Evolutionary conservation across 2,329 filamentous ascomycete genomes (phyloP).

Genomic region (Metarhizium robertsii): DNA sequence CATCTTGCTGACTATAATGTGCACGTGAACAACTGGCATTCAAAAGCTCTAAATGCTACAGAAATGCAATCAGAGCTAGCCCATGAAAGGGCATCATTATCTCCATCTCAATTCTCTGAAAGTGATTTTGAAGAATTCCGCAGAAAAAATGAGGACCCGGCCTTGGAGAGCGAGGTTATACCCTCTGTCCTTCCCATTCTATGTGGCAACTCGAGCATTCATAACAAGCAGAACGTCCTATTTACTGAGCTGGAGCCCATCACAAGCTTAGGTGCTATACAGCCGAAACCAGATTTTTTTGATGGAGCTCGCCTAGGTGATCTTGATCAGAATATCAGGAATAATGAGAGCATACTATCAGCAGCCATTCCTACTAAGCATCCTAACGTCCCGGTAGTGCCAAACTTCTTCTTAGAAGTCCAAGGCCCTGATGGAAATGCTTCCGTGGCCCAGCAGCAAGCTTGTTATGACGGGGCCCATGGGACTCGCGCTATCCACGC

Average conservation of each 20-base stretch:
- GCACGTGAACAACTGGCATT: background rate
- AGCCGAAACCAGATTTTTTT: conserved; percentile 11
- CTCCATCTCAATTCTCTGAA: conserved; percentile 23
- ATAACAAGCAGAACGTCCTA: conserved; percentile 1
- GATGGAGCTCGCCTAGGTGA: background rate
- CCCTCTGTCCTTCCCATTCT: background rate
- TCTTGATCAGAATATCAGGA: conserved; percentile 7
- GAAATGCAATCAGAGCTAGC: background rate
- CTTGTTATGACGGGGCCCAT: conserved; percentile 23
- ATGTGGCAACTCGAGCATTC: conserved; percentile 15
- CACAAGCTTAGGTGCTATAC: conserved; percentile 19
- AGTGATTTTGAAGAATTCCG: conserved; percentile 19
- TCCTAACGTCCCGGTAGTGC: conserved; percentile 19
- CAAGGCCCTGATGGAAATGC: conserved; percentile 23
- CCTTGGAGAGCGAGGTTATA: background rate
- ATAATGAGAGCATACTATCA: too few species aligned
- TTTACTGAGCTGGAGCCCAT: conserved; percentile 22
- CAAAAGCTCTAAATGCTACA: background rate
- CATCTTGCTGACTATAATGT: background rate
- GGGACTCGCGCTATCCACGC: conserved; percentile 24
- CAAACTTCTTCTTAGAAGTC: conserved; percentile 29
- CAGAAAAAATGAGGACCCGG: conserved; percentile 3
- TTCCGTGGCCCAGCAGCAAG: conserved; percentile 21
- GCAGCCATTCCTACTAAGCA: conserved; percentile 20
- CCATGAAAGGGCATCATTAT: conserved; percentile 20